phyloP scores from a whole-genome alignment of 2,329 filamentous ascomycete genomes.

The Calonectria fujianensis region DNA sequence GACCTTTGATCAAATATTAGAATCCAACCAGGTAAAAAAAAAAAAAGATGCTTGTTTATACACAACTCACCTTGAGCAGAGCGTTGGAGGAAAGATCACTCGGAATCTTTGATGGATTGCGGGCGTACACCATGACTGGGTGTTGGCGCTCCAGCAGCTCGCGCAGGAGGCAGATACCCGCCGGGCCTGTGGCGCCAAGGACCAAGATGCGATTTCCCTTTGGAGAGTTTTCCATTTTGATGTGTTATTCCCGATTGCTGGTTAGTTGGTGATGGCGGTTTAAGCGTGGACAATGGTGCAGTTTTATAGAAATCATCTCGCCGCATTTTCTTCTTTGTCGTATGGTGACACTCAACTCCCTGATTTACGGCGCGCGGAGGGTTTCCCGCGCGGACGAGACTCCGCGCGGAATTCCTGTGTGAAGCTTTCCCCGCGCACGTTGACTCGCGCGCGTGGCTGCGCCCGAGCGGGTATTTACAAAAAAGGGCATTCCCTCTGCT shows the following conservation, averaged over 20 bases:
- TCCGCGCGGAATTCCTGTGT: constrained; percentile 7
- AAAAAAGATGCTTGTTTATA: too few relatives aligned
- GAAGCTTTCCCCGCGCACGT: neutral
- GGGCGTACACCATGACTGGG: constrained; percentile 48
- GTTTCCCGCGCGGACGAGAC: constrained; percentile 20
- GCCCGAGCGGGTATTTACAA: constrained; percentile 11
- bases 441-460: neutral
- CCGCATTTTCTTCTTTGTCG: neutral
- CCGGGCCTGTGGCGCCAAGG: constrained; percentile 58
- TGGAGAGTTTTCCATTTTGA: neutral
- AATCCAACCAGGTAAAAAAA: neutral
- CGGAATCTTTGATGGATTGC: constrained; percentile 38
- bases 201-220: constrained; percentile 48
- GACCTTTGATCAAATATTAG: constrained; percentile 44
- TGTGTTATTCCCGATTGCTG: neutral
- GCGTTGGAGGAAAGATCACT: constrained; percentile 26
- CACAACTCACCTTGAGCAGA: constrained; percentile 31
- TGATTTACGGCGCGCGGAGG: neutral
- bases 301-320: neutral
- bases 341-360: neutral
- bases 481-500: neutral
- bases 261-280: neutral
- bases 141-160: constrained; percentile 56
- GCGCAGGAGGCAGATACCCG: constrained; percentile 56
- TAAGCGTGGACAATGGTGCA: neutral